Evolutionary conservation across 148 eudicot genomes (phyloP).

Genomic region (Persicaria maculosa): DNA sequence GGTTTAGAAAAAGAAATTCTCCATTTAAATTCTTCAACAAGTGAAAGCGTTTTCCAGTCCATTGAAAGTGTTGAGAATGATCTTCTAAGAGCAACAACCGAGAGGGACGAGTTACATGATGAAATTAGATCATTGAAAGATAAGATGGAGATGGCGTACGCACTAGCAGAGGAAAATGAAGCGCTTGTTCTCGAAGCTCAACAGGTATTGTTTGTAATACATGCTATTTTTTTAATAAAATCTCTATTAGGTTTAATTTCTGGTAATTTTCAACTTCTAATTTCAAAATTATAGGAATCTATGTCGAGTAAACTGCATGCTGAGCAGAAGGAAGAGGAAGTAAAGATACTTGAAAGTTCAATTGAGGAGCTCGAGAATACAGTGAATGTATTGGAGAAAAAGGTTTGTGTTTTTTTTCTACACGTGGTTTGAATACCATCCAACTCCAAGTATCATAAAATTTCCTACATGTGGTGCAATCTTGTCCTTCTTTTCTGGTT

Average conservation of each 20-base stretch:
- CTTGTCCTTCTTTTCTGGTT: not conserved
- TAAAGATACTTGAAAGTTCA: constrained; percentile 52
- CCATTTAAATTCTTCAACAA: constrained; percentile 29
- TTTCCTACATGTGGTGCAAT: not conserved
- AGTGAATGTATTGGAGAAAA: constrained; percentile 51
- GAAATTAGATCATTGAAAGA: constrained; percentile 38
- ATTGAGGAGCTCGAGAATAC: constrained; percentile 65
- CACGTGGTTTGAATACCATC: not conserved
- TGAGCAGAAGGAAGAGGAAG: constrained; percentile 68
- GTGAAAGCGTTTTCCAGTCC: constrained; percentile 25
- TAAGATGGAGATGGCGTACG: constrained; percentile 36
- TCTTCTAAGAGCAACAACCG: constrained; percentile 27
- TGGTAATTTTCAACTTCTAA: not conserved
- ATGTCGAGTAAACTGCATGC: constrained; percentile 56
- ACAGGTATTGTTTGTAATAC: constrained; percentile 31
- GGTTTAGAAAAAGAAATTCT: constrained; percentile 47
- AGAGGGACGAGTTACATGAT: constrained; percentile 40
- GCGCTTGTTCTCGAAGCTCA: constrained; percentile 58
- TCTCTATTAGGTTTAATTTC: not conserved
- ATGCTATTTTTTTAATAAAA: not conserved
- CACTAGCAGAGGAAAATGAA: constrained; percentile 66
- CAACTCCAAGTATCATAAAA: not conserved
- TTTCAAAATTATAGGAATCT: constrained; percentile 33
- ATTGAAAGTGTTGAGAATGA: constrained; percentile 30
- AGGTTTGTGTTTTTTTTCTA: constrained; percentile 25